Conservation (phyloP, 2,329 filamentous ascomycete species). For the Cephalotrichum gorgonifer region DNA sequence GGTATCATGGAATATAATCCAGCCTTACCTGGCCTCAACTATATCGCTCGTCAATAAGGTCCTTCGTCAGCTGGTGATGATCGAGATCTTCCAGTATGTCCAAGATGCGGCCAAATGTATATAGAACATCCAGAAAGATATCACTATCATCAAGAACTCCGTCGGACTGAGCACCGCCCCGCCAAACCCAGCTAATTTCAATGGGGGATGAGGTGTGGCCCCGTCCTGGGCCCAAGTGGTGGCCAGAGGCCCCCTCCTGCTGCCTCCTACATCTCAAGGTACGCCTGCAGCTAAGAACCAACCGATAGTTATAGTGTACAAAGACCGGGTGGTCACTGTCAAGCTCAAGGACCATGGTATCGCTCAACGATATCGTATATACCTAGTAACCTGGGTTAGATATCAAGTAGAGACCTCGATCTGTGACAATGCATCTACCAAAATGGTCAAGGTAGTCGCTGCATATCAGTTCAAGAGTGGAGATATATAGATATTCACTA, state of each 20-base stretch:
- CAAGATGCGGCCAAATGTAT: conserved; percentile 11
- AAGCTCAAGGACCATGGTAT: conserved; percentile 13
- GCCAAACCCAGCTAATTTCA: conserved; percentile 9
- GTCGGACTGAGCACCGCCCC: conserved; percentile 11
- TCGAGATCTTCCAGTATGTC: conserved; percentile 12
- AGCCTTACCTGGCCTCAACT: conserved; percentile 11
- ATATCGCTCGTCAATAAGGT: conserved; percentile 11
- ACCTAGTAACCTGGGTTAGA: conserved; percentile 8
- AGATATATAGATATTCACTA: conserved; percentile 14
- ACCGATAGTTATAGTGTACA: conserved; percentile 12
- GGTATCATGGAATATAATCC: conserved; percentile 11
- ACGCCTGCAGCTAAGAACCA: conserved; percentile 7
- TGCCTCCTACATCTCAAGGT: too few species aligned
- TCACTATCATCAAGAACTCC: conserved; percentile 12
- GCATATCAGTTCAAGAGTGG: conserved; percentile 14
- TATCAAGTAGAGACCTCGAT: conserved; percentile 12
- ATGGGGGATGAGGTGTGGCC: conserved; percentile 7
- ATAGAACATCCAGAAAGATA: conserved; percentile 12
- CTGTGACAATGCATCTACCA: conserved; percentile 10
- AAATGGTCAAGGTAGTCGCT: conserved; percentile 11
- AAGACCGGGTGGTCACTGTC: conserved; percentile 12
- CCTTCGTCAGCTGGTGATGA: conserved; percentile 9
- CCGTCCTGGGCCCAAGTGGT: conserved; percentile 11
- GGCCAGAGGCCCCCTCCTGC: conserved; percentile 7
- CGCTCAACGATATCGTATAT: conserved; percentile 8